A percentile compares a stretch with the other conserved stretches of the same genome.
Evolutionary conservation across 2,329 filamentous ascomycete genomes (phyloP).

Genomic region (Penicillium sp.): DNA sequence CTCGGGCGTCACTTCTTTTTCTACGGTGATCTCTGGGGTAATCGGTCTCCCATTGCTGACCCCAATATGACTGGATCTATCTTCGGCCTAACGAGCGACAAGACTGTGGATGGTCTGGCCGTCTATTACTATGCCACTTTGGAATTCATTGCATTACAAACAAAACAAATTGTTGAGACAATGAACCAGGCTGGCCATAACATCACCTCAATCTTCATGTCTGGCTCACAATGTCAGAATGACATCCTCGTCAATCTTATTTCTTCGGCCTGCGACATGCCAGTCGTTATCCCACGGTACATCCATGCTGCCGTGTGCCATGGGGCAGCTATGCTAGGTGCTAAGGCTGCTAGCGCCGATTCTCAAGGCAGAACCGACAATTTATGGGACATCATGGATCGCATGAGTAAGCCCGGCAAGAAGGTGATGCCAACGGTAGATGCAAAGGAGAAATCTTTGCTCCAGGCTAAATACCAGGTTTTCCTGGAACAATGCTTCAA

Average conservation of each 20-base stretch:
- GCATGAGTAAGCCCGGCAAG: slow-evolving; percentile 90
- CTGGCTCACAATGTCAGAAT: slow-evolving; percentile 95
- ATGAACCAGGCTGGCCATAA: slow-evolving; percentile 90
- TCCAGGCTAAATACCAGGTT: slow-evolving; percentile 90
- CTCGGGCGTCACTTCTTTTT: slow-evolving; percentile 95
- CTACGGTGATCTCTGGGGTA: slow-evolving; percentile 96
- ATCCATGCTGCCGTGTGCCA: slow-evolving; percentile 95
- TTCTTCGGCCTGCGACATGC: slow-evolving; percentile 85
- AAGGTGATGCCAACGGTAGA: slow-evolving; percentile 73
- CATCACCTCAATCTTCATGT: slow-evolving; percentile 97
- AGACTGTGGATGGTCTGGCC: slow-evolving; percentile 79
- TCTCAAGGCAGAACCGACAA: slow-evolving; percentile 75
- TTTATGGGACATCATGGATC: slow-evolving; percentile 95
- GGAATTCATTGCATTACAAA: slow-evolving; percentile 98
- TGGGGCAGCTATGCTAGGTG: slow-evolving; percentile 96
- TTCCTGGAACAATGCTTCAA: slow-evolving; percentile 88
- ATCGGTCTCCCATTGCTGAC: slow-evolving; percentile 90
- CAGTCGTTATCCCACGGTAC: slow-evolving; percentile 88
- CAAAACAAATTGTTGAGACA: slow-evolving; percentile 85
- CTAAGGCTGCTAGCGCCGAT: slow-evolving; percentile 87
- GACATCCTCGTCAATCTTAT: slow-evolving; percentile 86
- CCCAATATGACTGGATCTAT: slow-evolving; percentile 88
- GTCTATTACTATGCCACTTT: slow-evolving; percentile 93
- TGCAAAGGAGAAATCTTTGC: slow-evolving; percentile 69
- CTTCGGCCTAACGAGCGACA: slow-evolving; percentile 82